Percentiles rank a stretch among this genome's conserved stretches.
phyloP scores from a whole-genome alignment of 768 basidiomycete species.

The Rhodosporidiobolus sp. region DNA sequence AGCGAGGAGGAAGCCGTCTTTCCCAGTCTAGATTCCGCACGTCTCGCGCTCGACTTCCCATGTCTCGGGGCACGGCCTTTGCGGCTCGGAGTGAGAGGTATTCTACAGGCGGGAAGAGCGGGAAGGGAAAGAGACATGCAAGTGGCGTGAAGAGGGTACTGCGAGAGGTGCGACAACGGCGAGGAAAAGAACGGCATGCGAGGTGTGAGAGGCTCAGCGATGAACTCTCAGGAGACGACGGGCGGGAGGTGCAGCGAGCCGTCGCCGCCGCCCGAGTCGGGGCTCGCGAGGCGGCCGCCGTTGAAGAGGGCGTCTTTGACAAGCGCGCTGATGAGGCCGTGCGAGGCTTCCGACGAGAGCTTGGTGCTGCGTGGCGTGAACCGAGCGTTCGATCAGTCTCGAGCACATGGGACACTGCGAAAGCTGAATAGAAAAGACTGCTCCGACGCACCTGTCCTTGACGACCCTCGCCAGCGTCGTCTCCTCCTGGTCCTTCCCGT shows the following conservation, averaged over 20 bases:
- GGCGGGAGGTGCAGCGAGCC: constrained; percentile 25
- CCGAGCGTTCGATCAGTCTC: too few relatives aligned
- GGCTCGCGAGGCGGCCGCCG: constrained; percentile 20
- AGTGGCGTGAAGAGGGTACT: neutral
- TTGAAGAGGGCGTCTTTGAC: constrained; percentile 86
- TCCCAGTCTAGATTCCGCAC: too few relatives aligned
- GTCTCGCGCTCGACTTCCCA: too few relatives aligned
- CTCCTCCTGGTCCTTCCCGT: constrained; percentile 74
- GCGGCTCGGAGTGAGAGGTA: too few relatives aligned
- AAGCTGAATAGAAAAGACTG: too few relatives aligned
- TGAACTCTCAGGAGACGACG: neutral
- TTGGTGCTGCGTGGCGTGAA: constrained; percentile 62
- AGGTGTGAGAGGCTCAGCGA: neutral
- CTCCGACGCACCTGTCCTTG: constrained; percentile 68
- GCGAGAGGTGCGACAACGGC: neutral
- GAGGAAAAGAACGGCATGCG: neutral
- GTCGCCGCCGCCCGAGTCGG: neutral
- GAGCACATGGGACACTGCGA: neutral
- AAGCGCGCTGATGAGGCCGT: constrained; percentile 87
- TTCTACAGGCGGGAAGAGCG: too few relatives aligned
- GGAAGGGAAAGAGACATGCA: neutral
- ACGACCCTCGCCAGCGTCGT: constrained; percentile 84
- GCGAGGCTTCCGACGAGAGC: constrained; percentile 85
- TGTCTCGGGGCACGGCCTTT: too few relatives aligned
- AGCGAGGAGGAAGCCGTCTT: too few relatives aligned